Percentiles rank a stretch among this genome's conserved stretches.
phyloP scores from a whole-genome alignment of 352 stramenopile species.

The Globisporangium echinulatum region DNA sequence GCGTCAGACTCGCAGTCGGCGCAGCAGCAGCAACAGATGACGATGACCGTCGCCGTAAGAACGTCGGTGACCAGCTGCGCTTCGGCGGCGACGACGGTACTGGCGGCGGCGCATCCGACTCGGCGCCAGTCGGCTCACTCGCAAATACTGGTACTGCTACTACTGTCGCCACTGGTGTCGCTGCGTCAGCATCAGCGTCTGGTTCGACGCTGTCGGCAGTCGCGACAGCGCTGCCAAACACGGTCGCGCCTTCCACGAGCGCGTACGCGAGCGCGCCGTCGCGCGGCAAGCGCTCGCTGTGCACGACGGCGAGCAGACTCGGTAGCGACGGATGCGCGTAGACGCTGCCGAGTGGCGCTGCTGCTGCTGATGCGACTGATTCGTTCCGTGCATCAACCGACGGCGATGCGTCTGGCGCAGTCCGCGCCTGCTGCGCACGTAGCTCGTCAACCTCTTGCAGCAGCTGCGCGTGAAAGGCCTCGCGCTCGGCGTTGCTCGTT shows the following conservation, averaged over 20 bases:
- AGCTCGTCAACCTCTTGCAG: constrained; percentile 45
- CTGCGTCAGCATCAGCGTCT: constrained; percentile 2
- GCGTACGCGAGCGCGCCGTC: constrained; percentile 33
- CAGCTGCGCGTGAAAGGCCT: constrained; percentile 40
- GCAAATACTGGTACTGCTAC: constrained; percentile 6
- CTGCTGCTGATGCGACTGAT: neutral
- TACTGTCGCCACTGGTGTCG: neutral
- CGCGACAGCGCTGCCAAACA: constrained; percentile 28
- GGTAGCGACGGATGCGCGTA: constrained; percentile 29
- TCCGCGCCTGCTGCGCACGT: constrained; percentile 2
- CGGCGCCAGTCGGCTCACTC: too few relatives aligned
- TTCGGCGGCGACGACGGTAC: constrained; percentile 12
- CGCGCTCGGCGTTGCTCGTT: constrained; percentile 34
- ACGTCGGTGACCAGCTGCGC: constrained; percentile 35
- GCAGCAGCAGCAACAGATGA: constrained; percentile 15
- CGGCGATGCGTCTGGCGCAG: neutral
- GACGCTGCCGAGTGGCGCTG: neutral
- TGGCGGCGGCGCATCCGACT: neutral
- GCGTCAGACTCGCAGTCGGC: constrained; percentile 4
- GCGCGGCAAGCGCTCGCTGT: constrained; percentile 16
- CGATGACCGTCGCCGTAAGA: constrained; percentile 22
- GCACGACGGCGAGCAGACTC: constrained; percentile 44
- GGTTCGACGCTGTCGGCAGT: too few relatives aligned
- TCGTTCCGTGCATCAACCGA: too few relatives aligned
- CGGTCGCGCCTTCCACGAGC: constrained; percentile 32